Evolutionary conservation across 352 stramenopile species (phyloP).

Genomic region (Pythium rishiriense): DNA sequence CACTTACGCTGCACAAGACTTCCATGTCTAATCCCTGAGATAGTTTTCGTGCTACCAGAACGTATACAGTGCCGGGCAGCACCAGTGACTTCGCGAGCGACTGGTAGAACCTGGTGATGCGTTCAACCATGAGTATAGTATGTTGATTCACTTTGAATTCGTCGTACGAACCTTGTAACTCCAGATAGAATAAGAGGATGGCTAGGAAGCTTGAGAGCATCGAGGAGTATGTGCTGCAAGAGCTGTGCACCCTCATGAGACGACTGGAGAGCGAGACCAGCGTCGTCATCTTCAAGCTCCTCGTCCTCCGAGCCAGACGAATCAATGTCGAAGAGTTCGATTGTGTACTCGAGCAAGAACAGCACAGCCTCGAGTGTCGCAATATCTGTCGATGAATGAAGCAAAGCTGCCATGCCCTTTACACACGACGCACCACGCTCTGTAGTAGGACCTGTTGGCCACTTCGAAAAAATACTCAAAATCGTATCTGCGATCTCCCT

Average conservation of each 20-base stretch:
- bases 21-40: slow-evolving; percentile 50
- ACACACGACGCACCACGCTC: slow-evolving; percentile 55
- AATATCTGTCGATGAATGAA: slow-evolving; percentile 51
- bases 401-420: slow-evolving; percentile 52
- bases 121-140: too few species aligned
- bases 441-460: slow-evolving; percentile 46
- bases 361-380: slow-evolving; percentile 65
- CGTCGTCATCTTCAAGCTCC: slow-evolving; percentile 30
- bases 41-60: slow-evolving; percentile 44
- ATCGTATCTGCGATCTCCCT: slow-evolving; percentile 85
- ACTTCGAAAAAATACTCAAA: slow-evolving; percentile 80
- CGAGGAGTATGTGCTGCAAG: slow-evolving; percentile 50
- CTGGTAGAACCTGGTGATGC: slow-evolving; percentile 54
- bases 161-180: slow-evolving; percentile 41
- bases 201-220: slow-evolving; percentile 42
- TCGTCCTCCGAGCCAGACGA: slow-evolving; percentile 71
- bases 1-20: slow-evolving; percentile 41
- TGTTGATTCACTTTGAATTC: too few species aligned
- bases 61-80: slow-evolving; percentile 47
- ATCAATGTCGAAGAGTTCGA: slow-evolving; percentile 83
- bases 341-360: slow-evolving; percentile 71
- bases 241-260: slow-evolving; percentile 51
- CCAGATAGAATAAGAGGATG: slow-evolving; percentile 65
- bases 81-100: slow-evolving; percentile 55
- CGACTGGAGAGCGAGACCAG: background rate